Evolutionary conservation across 75 land plant species (phyloP).

Genomic region (Pinus taeda): DNA sequence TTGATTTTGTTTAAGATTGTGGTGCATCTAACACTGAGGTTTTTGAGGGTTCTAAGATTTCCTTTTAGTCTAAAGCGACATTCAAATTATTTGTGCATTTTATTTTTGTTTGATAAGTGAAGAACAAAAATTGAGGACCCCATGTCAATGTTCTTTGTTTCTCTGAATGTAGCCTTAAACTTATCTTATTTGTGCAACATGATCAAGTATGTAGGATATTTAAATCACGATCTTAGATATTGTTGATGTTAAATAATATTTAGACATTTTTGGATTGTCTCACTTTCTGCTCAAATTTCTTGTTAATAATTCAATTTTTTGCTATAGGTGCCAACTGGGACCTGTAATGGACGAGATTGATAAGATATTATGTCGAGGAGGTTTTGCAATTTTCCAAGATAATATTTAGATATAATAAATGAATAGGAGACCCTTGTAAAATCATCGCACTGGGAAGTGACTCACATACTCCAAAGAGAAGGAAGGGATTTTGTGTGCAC

Average conservation of each 20-base stretch:
- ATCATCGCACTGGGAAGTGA: constrained; percentile 85
- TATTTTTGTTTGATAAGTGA: too few relatives aligned
- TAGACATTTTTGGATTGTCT: not conserved
- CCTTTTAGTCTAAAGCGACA: too few relatives aligned
- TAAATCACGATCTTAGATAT: too few relatives aligned
- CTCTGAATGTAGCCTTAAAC: too few relatives aligned
- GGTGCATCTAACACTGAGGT: too few relatives aligned
- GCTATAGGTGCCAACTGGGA: constrained; percentile 60
- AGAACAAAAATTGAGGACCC: too few relatives aligned
- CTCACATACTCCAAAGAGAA: constrained; percentile 53
- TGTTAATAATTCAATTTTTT: not conserved
- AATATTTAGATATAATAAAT: constrained; percentile 29
- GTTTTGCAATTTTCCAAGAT: constrained; percentile 78
- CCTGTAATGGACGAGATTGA: constrained; percentile 78
- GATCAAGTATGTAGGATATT: too few relatives aligned
- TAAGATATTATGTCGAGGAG: constrained; percentile 78
- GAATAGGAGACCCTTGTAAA: constrained; percentile 64
- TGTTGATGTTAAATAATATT: not conserved
- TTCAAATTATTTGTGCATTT: too few relatives aligned
- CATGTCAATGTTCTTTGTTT: too few relatives aligned
- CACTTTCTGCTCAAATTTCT: not conserved
- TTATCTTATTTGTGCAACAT: too few relatives aligned
- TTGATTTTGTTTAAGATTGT: too few relatives aligned
- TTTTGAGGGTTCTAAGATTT: too few relatives aligned
- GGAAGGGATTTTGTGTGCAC: constrained; percentile 71